Evolutionary conservation across 805 yeast genomes (phyloP), one percentile per base, ranked within the genome.

Genomic region (Candida suzukii): DNA sequence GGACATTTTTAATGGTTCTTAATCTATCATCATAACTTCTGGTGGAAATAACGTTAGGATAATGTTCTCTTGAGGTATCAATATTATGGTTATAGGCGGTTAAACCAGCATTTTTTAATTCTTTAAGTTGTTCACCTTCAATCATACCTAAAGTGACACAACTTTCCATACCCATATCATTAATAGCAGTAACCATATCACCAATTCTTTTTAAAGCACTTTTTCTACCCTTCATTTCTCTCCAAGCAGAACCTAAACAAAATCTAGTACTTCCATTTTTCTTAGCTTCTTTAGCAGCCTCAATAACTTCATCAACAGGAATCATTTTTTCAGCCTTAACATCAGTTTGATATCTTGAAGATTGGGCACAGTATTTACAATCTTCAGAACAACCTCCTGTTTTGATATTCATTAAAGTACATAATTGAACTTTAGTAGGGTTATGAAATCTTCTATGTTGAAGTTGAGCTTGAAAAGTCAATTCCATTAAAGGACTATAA

Each of bases 181-280:
- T 78, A 38, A 84, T 80, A 42, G 65, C 71, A 24, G 64, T 56
- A 27, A 84, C 79, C 90, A 84, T 83, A 39, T 75, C 73, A 21
- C 75, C 64, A 42, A 84, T 81, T 46, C 67, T 74, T 44, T 70
- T 74, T 46, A 84, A 55, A 1, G 83, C 87, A 16, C 78, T 71
- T 57, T 81, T 83, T 38, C 93, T 67, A 16, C 93, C 91, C 38
- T 67, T 66, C 93, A 84, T 84, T 46, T 83, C 91, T 57, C 93
- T 71, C 93, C 91, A 85, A 2, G 93, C 93, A 11, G 91, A 87
- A 37, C 93, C 93, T 79, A 84, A 74, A 56, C 93, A 84, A 55
- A 84, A 84, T 48, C 93, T 67, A 0, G 93, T 84, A 1, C 83
- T 73, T 0, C 91, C 91, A 48, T 83, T 82, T 6, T 51, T 64